Conservation (phyloP, 768 basidiomycete genomes). For the Lepiota brunneoincarnata region DNA sequence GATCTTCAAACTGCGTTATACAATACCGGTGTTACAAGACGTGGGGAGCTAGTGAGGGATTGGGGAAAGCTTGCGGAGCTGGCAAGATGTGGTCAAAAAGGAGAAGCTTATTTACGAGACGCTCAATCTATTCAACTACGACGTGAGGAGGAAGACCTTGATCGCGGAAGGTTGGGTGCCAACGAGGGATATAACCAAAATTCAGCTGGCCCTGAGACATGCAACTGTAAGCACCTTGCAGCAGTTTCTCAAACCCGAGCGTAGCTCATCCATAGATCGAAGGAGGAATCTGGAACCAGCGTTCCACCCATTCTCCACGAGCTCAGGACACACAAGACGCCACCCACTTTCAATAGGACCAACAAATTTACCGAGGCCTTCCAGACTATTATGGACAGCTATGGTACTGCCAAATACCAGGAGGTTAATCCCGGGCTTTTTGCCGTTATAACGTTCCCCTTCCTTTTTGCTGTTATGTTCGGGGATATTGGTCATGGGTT, state of each 20-base stretch:
- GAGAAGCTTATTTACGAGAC: conserved; percentile 97
- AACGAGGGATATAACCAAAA: conserved; percentile 81
- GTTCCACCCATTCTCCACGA: conserved; percentile 92
- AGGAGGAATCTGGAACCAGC: conserved; percentile 90
- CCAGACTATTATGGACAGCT: conserved; percentile 98
- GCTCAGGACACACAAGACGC: conserved; percentile 83
- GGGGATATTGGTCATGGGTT: conserved; percentile 97
- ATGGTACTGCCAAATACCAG: conserved; percentile 92
- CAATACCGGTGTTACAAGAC: conserved; percentile 83
- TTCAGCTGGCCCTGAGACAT: conserved; percentile 84
- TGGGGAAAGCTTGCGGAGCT: conserved; percentile 81
- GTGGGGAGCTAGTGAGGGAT: conserved; percentile 79
- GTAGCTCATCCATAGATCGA: conserved; percentile 20
- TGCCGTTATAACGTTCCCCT: conserved; percentile 91
- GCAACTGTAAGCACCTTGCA: conserved; percentile 62
- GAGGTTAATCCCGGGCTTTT: conserved; percentile 97
- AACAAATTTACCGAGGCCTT: conserved; percentile 97
- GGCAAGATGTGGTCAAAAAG: conserved; percentile 93
- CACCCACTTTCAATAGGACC: conserved; percentile 92
- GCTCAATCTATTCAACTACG: conserved; percentile 93
- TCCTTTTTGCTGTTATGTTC: conserved; percentile 99
- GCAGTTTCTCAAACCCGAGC: background rate
- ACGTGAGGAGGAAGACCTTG: conserved; percentile 88
- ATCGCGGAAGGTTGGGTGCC: conserved; percentile 99
- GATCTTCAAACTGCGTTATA: conserved; percentile 87